A percentile compares a stretch with the other conserved stretches of the same genome.
Evolutionary conservation across 2,329 filamentous ascomycete species (phyloP).

Genomic region (Hypoxylon sp.): DNA sequence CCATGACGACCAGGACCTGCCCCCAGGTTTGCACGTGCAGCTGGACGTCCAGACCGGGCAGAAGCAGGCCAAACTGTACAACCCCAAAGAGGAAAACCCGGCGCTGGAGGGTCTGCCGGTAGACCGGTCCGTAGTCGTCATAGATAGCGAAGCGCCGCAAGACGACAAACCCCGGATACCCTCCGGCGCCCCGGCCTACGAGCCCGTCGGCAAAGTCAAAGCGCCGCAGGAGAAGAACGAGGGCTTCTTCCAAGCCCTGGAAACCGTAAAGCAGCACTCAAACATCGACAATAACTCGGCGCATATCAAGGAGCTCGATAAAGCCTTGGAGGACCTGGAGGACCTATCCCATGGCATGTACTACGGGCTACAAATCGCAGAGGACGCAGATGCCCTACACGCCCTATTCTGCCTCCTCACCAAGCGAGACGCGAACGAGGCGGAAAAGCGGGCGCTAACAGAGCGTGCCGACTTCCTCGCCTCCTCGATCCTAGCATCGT

Average conservation of each 20-base stretch:
- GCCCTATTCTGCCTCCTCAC: conserved; percentile 70
- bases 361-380: conserved; percentile 73
- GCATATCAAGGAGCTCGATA: conserved; percentile 56
- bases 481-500: conserved; percentile 68
- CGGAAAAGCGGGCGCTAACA: conserved; percentile 42
- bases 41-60: conserved; percentile 73
- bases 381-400: conserved; percentile 66
- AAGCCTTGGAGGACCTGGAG: conserved; percentile 69
- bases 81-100: conserved; percentile 65
- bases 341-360: conserved; percentile 78
- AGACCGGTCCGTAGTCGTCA: conserved; percentile 66
- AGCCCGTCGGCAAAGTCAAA: conserved; percentile 69
- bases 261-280: conserved; percentile 62
- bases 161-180: conserved; percentile 55
- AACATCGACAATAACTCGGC: conserved; percentile 31
- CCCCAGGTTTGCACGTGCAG: conserved; percentile 74
- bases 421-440: conserved; percentile 44
- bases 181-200: conserved; percentile 68
- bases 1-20: conserved; percentile 74
- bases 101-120: conserved; percentile 65
- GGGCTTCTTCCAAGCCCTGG: conserved; percentile 63
- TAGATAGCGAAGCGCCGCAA: conserved; percentile 61
- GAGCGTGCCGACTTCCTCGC: conserved; percentile 62
- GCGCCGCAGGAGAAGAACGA: conserved; percentile 59
- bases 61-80: conserved; percentile 76